Evolutionary conservation across 228 moss, liverwort and hornwort genomes (phyloP), one percentile per base, ranked within the genome.

Genomic region (Sphagnum fallax): DNA sequence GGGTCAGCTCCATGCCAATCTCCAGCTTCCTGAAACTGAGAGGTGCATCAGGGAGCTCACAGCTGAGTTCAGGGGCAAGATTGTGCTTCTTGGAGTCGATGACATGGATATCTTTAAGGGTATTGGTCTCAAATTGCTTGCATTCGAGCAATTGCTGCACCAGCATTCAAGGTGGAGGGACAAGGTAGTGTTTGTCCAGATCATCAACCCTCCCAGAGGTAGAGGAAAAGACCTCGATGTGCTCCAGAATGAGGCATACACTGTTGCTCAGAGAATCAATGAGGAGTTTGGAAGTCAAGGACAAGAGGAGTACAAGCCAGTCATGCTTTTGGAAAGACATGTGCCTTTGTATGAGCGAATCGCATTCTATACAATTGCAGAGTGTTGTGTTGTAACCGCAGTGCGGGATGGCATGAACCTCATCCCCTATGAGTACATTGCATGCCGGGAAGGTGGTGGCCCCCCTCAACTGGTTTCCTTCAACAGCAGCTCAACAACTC

Each of bases 41-140:
- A 79, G 82, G 82, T 73, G 82, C 48, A 85, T 85, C 48, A 61
- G 65, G 47, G 82, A 82, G 72, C 85, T 85, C 6, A 71, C 71
- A 32, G 5, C 71, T 5, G 79, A 79, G 71, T 85, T 75, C 16
- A 70, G 75, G 6, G 73, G 79, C 6, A 79, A 79, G 49, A 82
- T 79, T 10, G 85, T 85, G 8, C 60, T 85, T 48, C 79, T 85
- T 10, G 85, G 85, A 4, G 85, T 85, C 0, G 85, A 85, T 71
- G 85, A 85, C 63, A 85, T 85, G 85, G 85, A 85, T 9, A 85
- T 85, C 8, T 85, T 85, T 18, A 85, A 85, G 60, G 85, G 85
- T 13, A 85, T 85, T 15, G 82, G 79, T 6, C 64, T 85, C 71
- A 85, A 85, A 67, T 69, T 85, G 53, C 75, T 85, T 14, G 85